Evolutionary conservation across 805 yeast species (phyloP).

Genomic region (Candida morakotiae): DNA sequence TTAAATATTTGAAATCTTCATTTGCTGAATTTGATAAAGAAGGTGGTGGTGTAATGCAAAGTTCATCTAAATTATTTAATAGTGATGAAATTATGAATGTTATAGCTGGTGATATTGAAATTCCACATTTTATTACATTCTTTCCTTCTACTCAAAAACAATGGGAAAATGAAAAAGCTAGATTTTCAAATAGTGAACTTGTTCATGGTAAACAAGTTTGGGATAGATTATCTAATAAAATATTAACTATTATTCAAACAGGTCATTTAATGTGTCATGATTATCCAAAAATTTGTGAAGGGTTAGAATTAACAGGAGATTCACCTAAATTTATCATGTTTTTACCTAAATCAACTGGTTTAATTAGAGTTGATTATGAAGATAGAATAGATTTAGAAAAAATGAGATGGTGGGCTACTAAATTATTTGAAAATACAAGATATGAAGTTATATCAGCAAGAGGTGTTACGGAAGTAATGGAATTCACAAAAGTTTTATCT

Average conservation of each 20-base stretch:
- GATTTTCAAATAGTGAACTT: slow-evolving; percentile 46
- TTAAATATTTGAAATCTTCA: slow-evolving; percentile 51
- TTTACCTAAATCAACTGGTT: slow-evolving; percentile 47
- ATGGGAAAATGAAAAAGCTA: slow-evolving; percentile 26
- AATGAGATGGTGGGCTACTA: slow-evolving; percentile 42
- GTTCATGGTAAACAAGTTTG: slow-evolving; percentile 50
- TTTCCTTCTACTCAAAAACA: slow-evolving; percentile 56
- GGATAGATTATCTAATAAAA: slow-evolving; percentile 51
- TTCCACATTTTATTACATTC: slow-evolving; percentile 58
- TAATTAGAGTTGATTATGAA: slow-evolving; percentile 45
- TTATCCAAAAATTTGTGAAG: slow-evolving; percentile 47
- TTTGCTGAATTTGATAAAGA: slow-evolving; percentile 40
- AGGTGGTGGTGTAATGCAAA: slow-evolving; percentile 34
- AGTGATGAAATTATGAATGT: slow-evolving; percentile 43
- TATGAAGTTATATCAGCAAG: slow-evolving; percentile 29
- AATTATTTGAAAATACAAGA: slow-evolving; percentile 44
- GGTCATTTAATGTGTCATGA: slow-evolving; percentile 61
- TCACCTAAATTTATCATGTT: slow-evolving; percentile 48
- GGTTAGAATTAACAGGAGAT: slow-evolving; percentile 39
- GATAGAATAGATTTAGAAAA: slow-evolving; percentile 26
- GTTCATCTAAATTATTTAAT: slow-evolving; percentile 36
- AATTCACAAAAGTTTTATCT: slow-evolving; percentile 24
- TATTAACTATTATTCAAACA: slow-evolving; percentile 34
- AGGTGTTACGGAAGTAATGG: slow-evolving; percentile 26
- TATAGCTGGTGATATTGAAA: slow-evolving; percentile 45